phyloP scores from a whole-genome alignment of 805 yeast genomes.

The Myxozyma neotropica region DNA sequence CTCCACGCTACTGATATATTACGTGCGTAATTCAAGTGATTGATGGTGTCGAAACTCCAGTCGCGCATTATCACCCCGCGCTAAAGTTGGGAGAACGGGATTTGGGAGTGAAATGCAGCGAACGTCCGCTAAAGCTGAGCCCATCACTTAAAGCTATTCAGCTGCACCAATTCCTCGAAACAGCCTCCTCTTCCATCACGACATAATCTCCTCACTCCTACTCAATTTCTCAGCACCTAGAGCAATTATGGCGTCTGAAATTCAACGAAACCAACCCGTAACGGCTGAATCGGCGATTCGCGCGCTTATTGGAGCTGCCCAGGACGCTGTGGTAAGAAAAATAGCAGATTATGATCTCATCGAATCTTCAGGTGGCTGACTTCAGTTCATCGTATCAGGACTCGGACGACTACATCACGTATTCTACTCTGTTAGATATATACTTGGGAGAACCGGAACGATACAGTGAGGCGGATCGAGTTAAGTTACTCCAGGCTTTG shows the following conservation, averaged over 20 bases:
- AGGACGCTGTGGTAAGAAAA: constrained; percentile 28
- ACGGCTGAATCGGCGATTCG: constrained; percentile 16
- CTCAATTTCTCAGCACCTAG: too few species aligned
- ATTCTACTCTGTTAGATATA: constrained; percentile 71
- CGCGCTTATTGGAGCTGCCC: constrained; percentile 30
- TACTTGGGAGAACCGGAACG: constrained; percentile 53
- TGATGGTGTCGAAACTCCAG: background rate
- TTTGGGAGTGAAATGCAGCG: background rate
- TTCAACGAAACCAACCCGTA: background rate
- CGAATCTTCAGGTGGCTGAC: background rate
- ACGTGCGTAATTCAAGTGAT: too few species aligned
- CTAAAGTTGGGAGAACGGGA: background rate
- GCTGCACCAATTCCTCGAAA: too few species aligned
- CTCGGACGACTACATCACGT: constrained; percentile 65
- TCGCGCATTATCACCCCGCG: background rate
- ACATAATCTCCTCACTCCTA: too few species aligned
- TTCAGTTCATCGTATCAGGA: constrained; percentile 43
- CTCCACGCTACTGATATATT: too few species aligned
- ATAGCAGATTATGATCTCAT: background rate
- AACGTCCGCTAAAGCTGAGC: background rate
- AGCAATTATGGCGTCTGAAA: constrained; percentile 10
- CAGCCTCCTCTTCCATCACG: too few species aligned
- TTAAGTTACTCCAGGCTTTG: constrained; percentile 52
- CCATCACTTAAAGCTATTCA: too few species aligned
- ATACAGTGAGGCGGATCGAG: constrained; percentile 55